Evolutionary conservation across 306 rosid species (phyloP).

Genomic region (Lathyrus aphaca): DNA sequence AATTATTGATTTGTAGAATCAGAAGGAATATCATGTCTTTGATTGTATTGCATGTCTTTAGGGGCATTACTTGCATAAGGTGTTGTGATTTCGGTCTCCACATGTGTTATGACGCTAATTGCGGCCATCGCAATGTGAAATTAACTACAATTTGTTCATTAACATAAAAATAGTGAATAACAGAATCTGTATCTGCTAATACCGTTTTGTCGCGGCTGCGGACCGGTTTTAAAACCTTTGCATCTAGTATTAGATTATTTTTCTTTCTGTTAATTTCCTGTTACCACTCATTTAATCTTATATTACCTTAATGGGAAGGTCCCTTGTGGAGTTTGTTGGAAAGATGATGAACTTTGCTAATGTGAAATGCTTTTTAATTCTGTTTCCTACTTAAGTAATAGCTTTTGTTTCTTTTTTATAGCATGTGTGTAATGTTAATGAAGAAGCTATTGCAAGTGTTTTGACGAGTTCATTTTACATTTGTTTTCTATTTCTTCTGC

Average conservation of each 20-base stretch:
- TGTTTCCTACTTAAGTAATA: not conserved
- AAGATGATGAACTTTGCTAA: slow-evolving; percentile 1
- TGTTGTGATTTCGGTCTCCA: no score
- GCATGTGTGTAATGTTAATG: not conserved
- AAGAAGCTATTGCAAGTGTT: not conserved
- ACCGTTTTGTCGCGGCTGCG: no score
- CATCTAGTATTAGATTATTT: slow-evolving; percentile 6
- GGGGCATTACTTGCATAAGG: no score
- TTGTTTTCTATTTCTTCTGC: slow-evolving; percentile 5
- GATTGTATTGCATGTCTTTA: not conserved
- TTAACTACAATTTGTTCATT: no score
- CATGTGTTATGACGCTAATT: no score
- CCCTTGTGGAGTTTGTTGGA: not conserved
- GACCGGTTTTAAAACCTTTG: not conserved
- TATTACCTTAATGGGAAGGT: slow-evolving; percentile 1
- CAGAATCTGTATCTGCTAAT: not conserved
- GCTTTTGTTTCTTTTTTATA: slow-evolving; percentile 8
- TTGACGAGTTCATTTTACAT: slow-evolving; percentile 12
- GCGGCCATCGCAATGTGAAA: no score
- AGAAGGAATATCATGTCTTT: not conserved
- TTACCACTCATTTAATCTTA: slow-evolving; percentile 8
- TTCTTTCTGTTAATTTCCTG: slow-evolving; percentile 18
- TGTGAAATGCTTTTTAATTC: not conserved
- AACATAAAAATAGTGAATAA: no score
- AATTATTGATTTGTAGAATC: not conserved